These are phyloP conservation scores for Talaromyces sp. DNA, from an alignment of 2,329 filamentous ascomycete species.

Conservation along the genomic window DNA sequence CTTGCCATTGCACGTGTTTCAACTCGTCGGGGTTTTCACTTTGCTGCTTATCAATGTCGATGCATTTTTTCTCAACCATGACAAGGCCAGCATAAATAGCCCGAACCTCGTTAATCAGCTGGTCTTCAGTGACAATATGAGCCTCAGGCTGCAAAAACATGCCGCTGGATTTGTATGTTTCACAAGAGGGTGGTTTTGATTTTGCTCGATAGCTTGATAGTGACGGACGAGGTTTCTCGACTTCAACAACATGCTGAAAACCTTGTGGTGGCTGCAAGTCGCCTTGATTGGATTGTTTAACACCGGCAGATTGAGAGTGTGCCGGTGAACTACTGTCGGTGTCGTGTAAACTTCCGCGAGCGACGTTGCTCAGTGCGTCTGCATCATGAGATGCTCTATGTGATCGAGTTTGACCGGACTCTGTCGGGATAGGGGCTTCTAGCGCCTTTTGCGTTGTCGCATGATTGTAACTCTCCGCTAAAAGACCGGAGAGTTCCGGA, in stretches of 20 bases:
- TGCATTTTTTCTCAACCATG: slow-evolving; percentile 83
- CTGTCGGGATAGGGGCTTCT: neutral
- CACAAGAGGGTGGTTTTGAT: slow-evolving; percentile 68
- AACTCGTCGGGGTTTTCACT: slow-evolving; percentile 50
- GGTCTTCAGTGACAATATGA: slow-evolving; percentile 67
- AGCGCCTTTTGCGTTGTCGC: neutral
- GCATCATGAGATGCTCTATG: neutral
- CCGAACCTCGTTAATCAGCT: slow-evolving; percentile 70
- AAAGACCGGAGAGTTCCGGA: neutral
- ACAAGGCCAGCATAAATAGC: slow-evolving; percentile 67
- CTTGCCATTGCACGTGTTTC: slow-evolving; percentile 73
- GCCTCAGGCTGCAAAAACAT: slow-evolving; percentile 58
- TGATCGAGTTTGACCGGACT: neutral
- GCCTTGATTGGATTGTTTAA: neutral
- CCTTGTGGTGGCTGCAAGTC: slow-evolving; percentile 50
- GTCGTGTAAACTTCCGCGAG: neutral
- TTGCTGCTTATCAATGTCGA: slow-evolving; percentile 70
- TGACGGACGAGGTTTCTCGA: neutral
- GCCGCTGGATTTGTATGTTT: slow-evolving; percentile 16
- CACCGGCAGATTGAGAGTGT: neutral
- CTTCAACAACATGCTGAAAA: slow-evolving; percentile 90
- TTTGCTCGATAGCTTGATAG: slow-evolving; percentile 72
- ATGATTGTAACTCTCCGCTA: neutral
- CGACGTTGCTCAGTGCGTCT: neutral
- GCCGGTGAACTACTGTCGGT: neutral